Evolutionary conservation across 352 stramenopile species (phyloP).

Genomic region (Nothophytophthora sp.): DNA sequence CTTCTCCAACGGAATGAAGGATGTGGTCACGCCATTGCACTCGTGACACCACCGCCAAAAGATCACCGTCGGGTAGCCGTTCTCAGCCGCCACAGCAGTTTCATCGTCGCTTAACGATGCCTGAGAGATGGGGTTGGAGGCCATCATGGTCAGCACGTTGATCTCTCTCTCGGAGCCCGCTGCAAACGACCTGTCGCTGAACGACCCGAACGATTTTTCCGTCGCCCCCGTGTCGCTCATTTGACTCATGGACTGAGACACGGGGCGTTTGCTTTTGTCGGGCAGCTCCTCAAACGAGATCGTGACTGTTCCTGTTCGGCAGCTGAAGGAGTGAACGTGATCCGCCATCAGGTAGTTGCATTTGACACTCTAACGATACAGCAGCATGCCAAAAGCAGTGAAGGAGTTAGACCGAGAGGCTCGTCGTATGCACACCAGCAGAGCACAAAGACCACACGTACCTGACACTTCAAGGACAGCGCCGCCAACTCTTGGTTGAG

Average conservation of each 20-base stretch:
- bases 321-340: slow-evolving; percentile 85
- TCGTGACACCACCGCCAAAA: slow-evolving; percentile 98
- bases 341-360: slow-evolving; percentile 83
- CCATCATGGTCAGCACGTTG: slow-evolving; percentile 49
- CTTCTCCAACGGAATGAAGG: slow-evolving; percentile 87
- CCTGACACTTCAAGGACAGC: slow-evolving; percentile 76
- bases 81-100: slow-evolving; percentile 13
- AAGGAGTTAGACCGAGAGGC: too few species aligned
- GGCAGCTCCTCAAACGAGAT: slow-evolving; percentile 86
- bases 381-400: too few species aligned
- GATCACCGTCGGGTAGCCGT: slow-evolving; percentile 78
- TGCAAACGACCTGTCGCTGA: slow-evolving; percentile 29
- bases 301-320: slow-evolving; percentile 62
- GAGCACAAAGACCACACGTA: slow-evolving; percentile 18
- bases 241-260: slow-evolving; percentile 41
- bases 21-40: slow-evolving; percentile 93
- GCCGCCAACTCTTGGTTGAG: slow-evolving; percentile 70
- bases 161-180: slow-evolving; percentile 39
- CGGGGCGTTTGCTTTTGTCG: slow-evolving; percentile 44
- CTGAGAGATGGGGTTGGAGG: slow-evolving; percentile 29
- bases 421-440: too few species aligned
- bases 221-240: slow-evolving; percentile 25
- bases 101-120: slow-evolving; percentile 24
- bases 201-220: slow-evolving; percentile 32
- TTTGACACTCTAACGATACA: slow-evolving; percentile 58